Base-by-base conservation (phyloP, 2,329 filamentous ascomycete genomes). In the Penicillium sp. region DNA sequence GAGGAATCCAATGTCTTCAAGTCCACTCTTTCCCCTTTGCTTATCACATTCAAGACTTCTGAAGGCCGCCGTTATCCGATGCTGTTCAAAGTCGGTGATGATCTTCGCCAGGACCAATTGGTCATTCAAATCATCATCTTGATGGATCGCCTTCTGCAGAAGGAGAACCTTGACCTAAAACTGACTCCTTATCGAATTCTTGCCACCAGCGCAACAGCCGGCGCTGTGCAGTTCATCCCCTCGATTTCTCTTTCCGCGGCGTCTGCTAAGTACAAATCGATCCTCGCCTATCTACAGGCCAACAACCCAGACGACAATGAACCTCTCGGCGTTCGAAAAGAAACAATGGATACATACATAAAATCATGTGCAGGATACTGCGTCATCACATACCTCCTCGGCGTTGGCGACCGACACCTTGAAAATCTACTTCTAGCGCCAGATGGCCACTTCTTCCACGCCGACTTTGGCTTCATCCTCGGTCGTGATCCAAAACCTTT, bases 401-500 rank as follows among this genome's bases (percentile, higher is more conserved):
- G 93, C 29, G 93, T 98, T 3, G 93, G 93, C 19, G 93, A 98
- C 66, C 84, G 93, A 2, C 93, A 98, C 70, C 78, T 97, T 2
- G 93, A 98, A 67, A 98, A 98, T 62, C 80, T 98, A 1, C 82
- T 98, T 24, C 81, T 98, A 5, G 82, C 89, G 0, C 90, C 93
- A 1, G 85, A 90, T 58, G 93, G 82, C 4, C 88, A 94, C 69
- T 98, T 98, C 75, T 96, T 98, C 78, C 93, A 98, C 67, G 90
- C 91, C 28, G 93, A 98, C 68, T 98, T 98, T 62, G 93, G 94
- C 37, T 98, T 95, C 70, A 98, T 98, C 54, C 84, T 98, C 1
- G 93, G 93, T 17, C 87, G 93, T 35, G 93, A 98, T 60, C 93
- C 93, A 0, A 98, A 98, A 65, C 93, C 93, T 0, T 97, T 98